Percentiles rank a stretch among this genome's conserved stretches.
These are phyloP conservation scores for Clonostachys byssicola DNA, from an alignment of 2,329 filamentous ascomycete species.

Conservation along the genomic window DNA sequence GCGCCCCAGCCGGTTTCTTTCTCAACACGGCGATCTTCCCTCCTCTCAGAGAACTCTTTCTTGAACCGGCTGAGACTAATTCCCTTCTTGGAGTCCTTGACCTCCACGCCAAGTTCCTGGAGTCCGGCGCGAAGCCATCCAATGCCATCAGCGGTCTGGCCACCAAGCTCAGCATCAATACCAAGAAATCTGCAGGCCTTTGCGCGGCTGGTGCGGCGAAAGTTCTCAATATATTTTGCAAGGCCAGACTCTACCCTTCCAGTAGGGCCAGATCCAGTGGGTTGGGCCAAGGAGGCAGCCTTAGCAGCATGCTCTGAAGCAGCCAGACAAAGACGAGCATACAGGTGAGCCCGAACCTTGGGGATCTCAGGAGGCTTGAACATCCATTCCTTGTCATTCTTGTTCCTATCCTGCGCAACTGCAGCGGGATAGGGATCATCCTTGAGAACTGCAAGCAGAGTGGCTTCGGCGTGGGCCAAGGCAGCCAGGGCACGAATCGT, in stretches of 20 bases:
- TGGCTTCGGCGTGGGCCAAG: slow-evolving; percentile 81
- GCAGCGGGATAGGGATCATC: slow-evolving; percentile 89
- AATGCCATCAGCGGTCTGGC: slow-evolving; percentile 78
- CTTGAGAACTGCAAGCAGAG: slow-evolving; percentile 83
- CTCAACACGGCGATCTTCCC: slow-evolving; percentile 76
- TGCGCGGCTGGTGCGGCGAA: slow-evolving; percentile 71
- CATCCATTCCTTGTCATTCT: slow-evolving; percentile 92
- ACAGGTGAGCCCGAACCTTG: slow-evolving; percentile 83
- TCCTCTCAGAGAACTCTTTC: slow-evolving; percentile 70
- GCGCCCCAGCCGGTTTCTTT: slow-evolving; percentile 71
- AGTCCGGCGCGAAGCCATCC: slow-evolving; percentile 81
- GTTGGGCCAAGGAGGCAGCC: slow-evolving; percentile 50
- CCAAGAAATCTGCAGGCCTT: slow-evolving; percentile 89
- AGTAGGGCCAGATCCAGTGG: slow-evolving; percentile 11
- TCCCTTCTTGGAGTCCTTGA: slow-evolving; percentile 46
- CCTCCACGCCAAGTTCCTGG: slow-evolving; percentile 66
- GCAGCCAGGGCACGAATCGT: slow-evolving; percentile 53
- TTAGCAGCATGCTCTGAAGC: slow-evolving; percentile 83
- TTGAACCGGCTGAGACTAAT: slow-evolving; percentile 59
- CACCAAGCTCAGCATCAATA: slow-evolving; percentile 80
- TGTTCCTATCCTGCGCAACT: slow-evolving; percentile 77
- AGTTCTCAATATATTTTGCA: slow-evolving; percentile 69
- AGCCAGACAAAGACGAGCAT: slow-evolving; percentile 81
- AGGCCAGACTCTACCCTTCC: slow-evolving; percentile 62
- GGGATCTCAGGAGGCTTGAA: slow-evolving; percentile 84